Evolutionary conservation across 2,329 filamentous ascomycete species (phyloP), one percentile per base, ranked within the genome.

Genomic region (Xylariaceae sp.): DNA sequence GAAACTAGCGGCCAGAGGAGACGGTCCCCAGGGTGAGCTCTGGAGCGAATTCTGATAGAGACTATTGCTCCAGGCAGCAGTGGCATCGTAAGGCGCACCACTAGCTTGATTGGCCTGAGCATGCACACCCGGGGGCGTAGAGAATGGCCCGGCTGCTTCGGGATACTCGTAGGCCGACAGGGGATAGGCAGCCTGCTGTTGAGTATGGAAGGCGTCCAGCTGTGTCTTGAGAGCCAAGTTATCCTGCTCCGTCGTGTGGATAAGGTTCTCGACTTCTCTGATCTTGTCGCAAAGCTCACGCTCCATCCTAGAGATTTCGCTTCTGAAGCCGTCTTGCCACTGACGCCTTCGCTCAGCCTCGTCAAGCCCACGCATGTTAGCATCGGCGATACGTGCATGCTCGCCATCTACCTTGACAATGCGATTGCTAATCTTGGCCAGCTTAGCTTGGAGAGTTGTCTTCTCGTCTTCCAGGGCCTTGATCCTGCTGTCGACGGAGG

Each of bases 381-480:
- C 81, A 46, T 81, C 76, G 16, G 72, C 69, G 46, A 88, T 78
- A 47, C 78, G 77, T 36, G 78, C 76, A 45, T 83, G 71, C 56
- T 88, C 83, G 44, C 75, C 78, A 44, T 82, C 77, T 16, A 86
- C 75, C 62, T 85, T 85, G 51, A 71, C 69, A 47, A 84, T 80
- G 32, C 83, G 78, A 17, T 74, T 69, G 35, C 76, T 74, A 26
- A 86, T 77, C 60, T 83, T 83, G 61, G 85, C 84, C 31, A 75
- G 72, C 56, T 84, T 84, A 36, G 76, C 74, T 50, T 79, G 71
- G 19, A 80, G 63, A 42, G 70, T 69, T 14, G 67, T 63, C 48
- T 80, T 72, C 37, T 88, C 83, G 29, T 76, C 70, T 46, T 78
- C 74, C 33, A 83, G 68, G 18, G 65, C 63, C 47, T 77, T 73